Percentiles rank a stretch among this genome's conserved stretches.
Conservation (phyloP, 257 asterid species). For the Solanum sejunctum region DNA sequence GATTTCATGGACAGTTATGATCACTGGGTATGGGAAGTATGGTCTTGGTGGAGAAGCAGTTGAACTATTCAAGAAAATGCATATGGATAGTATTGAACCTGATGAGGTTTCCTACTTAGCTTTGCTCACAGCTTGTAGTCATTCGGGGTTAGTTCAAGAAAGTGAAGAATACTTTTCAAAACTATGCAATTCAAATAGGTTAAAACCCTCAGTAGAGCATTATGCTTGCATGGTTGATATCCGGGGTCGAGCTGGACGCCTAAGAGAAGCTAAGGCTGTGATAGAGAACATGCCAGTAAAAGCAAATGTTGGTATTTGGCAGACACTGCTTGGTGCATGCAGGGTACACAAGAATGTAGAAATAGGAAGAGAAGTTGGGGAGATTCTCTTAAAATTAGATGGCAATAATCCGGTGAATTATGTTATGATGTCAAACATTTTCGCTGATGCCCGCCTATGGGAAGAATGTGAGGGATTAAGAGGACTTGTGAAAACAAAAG, state of each 20-base stretch:
- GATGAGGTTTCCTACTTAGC: slow-evolving; percentile 51
- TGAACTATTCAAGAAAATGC: slow-evolving; percentile 38
- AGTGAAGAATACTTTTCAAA: slow-evolving; percentile 33
- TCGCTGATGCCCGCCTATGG: slow-evolving; percentile 39
- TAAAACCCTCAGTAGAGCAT: slow-evolving; percentile 50
- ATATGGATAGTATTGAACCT: slow-evolving; percentile 24
- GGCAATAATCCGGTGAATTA: slow-evolving; percentile 40
- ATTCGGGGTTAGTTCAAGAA: slow-evolving; percentile 49
- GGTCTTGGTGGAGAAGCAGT: slow-evolving; percentile 49
- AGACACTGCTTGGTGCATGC: slow-evolving; percentile 51
- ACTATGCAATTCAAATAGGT: slow-evolving; percentile 17
- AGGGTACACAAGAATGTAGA: slow-evolving; percentile 34
- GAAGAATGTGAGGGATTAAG: slow-evolving; percentile 39
- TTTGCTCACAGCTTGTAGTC: slow-evolving; percentile 55
- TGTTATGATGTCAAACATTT: slow-evolving; percentile 43
- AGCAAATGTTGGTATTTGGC: slow-evolving; percentile 45
- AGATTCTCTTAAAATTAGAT: slow-evolving; percentile 31
- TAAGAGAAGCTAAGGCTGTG: slow-evolving; percentile 38
- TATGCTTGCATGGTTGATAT: slow-evolving; percentile 55
- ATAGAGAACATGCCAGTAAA: slow-evolving; percentile 45
- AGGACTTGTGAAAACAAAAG: slow-evolving; percentile 26
- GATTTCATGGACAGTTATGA: slow-evolving; percentile 48
- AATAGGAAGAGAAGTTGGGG: slow-evolving; percentile 41
- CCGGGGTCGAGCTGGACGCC: slow-evolving; percentile 48
- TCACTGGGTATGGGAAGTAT: slow-evolving; percentile 41